Conservation (phyloP, 1,284 basidiomycete genomes). For the Lentinus polychrous region DNA sequence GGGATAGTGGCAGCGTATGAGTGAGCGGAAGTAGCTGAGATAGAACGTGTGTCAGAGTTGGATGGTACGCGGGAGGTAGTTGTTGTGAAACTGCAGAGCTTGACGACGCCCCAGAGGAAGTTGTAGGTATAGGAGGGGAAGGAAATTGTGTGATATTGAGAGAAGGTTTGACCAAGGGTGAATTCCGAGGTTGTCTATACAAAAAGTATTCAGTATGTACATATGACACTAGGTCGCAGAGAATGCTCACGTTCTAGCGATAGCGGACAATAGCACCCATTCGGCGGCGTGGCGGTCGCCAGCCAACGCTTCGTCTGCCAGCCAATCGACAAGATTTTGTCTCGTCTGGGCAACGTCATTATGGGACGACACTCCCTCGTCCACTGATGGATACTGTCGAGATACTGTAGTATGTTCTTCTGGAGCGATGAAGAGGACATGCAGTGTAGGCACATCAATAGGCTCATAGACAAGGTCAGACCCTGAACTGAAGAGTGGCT, state of each 20-base stretch:
- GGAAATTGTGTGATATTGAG: slow-evolving; percentile 61
- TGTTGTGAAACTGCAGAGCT: slow-evolving; percentile 11
- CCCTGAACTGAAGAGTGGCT: slow-evolving; percentile 18
- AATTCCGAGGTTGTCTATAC: slow-evolving; percentile 59
- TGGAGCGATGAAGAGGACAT: slow-evolving; percentile 51
- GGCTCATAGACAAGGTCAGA: slow-evolving; percentile 28
- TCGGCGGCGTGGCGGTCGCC: slow-evolving; percentile 71
- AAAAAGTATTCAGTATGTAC: slow-evolving; percentile 9
- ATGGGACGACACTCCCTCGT: slow-evolving; percentile 6
- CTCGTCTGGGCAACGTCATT: slow-evolving; percentile 25
- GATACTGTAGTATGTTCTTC: slow-evolving; percentile 34
- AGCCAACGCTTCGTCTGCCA: slow-evolving; percentile 59
- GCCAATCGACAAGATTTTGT: slow-evolving; percentile 58
- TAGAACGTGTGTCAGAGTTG: slow-evolving; percentile 47
- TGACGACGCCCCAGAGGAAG: slow-evolving; percentile 11
- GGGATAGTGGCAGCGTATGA: slow-evolving; percentile 44
- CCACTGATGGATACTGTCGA: slow-evolving; percentile 27
- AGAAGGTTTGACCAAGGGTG: slow-evolving; percentile 63
- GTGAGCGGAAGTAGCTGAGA: slow-evolving; percentile 48
- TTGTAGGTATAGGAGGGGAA: slow-evolving; percentile 22
- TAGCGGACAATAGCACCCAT: slow-evolving; percentile 61
- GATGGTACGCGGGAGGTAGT: slow-evolving; percentile 15
- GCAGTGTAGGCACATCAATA: slow-evolving; percentile 52
- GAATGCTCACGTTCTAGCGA: slow-evolving; percentile 59
- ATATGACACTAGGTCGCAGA: background rate